Evolutionary conservation across 345 rosid genomes (phyloP).

Genomic region (Murraya paniculata): DNA sequence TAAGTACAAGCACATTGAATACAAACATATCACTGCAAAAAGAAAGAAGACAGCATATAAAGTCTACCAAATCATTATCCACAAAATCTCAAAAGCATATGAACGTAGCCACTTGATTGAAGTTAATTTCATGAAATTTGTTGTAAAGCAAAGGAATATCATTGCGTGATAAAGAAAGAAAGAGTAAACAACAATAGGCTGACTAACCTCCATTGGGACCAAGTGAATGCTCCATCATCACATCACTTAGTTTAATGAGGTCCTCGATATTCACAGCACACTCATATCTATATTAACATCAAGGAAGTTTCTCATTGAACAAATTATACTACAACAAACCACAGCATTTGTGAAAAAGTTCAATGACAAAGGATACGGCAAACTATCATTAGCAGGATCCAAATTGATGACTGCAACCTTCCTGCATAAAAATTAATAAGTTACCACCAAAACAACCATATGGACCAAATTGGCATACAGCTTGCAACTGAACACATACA

Average conservation of each 20-base stretch:
- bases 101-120: not conserved
- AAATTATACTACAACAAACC: not conserved
- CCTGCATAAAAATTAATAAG: constrained; percentile 37
- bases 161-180: not conserved
- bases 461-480: not conserved
- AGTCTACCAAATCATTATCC: not conserved
- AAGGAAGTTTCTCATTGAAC: constrained; percentile 26
- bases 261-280: constrained; percentile 88
- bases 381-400: constrained; percentile 88
- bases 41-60: not conserved
- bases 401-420: constrained; percentile 86
- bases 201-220: constrained; percentile 91
- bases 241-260: constrained; percentile 72
- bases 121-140: not conserved
- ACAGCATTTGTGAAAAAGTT: not conserved
- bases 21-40: not conserved
- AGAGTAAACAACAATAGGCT: not conserved
- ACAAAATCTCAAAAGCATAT: not conserved
- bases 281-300: constrained; percentile 61
- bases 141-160: not conserved
- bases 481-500: not conserved
- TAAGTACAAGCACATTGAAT: not conserved
- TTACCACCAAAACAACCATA: not conserved
- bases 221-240: constrained; percentile 77
- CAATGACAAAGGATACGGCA: constrained; percentile 66